A percentile compares a stretch with the other conserved stretches of the same genome.
Conservation (phyloP, 176 grass and related monocot genomes). For the Puya raimondii region DNA sequence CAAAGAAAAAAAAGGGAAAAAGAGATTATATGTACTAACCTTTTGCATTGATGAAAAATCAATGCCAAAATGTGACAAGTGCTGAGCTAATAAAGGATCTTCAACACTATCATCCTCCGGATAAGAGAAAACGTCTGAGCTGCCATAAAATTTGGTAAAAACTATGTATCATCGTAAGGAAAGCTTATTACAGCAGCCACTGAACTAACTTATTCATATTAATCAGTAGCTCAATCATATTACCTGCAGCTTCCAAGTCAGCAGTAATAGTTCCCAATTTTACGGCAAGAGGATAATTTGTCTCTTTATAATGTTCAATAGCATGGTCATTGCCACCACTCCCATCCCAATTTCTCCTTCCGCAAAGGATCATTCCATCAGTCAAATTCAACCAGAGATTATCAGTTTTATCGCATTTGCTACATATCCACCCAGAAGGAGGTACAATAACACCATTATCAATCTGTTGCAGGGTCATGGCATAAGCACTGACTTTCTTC, state of each 20-base stretch:
- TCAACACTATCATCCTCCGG: conserved; percentile 94
- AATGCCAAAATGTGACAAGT: conserved; percentile 88
- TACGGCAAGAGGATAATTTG: conserved; percentile 81
- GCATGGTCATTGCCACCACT: conserved; percentile 96
- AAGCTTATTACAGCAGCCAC: background rate
- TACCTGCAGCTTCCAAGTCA: conserved; percentile 90
- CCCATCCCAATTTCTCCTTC: conserved; percentile 82
- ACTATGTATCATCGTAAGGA: background rate
- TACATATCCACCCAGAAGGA: conserved; percentile 88
- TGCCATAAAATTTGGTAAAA: conserved; percentile 53
- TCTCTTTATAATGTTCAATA: conserved; percentile 77
- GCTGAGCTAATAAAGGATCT: conserved; percentile 92
- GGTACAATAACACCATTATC: conserved; percentile 76
- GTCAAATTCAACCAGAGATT: conserved; percentile 99
- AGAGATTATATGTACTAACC: conserved; percentile 27
- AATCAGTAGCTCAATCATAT: conserved; percentile 28
- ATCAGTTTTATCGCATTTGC: conserved; percentile 92
- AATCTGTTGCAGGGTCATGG: conserved; percentile 76
- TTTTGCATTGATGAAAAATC: conserved; percentile 99
- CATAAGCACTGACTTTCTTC: conserved; percentile 68
- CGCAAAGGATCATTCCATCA: conserved; percentile 86
- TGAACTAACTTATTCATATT: background rate
- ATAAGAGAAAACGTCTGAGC: conserved; percentile 98
- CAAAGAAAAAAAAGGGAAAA: background rate
- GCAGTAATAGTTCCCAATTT: conserved; percentile 92